Base-by-base conservation (phyloP, 2,329 filamentous ascomycete species). In the Paecilomyces fulvus region DNA sequence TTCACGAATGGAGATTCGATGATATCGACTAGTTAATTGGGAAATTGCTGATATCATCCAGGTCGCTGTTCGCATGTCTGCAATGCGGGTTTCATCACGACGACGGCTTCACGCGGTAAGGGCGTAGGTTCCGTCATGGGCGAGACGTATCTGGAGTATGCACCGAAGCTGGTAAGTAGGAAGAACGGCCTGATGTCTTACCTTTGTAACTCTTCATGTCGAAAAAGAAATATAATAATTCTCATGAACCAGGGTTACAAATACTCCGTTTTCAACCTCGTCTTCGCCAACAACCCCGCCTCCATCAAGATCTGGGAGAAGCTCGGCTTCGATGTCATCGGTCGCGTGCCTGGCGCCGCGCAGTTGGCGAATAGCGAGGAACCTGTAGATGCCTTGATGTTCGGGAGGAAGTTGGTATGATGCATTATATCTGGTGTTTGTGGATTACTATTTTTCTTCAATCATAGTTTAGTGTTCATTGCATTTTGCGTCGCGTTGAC, bases 201-300 rank as follows among this genome's bases (percentile, higher is more conserved):
- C 21, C 21, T 21, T 21, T 21, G 21, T 21, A 21, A 3, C 21
- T 21, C 21, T 21, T 21, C 21, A 21, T 21, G 3, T 21, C 21
- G 21, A 21, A 21, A 21, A 21, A n/a, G n/a, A n/a, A n/a, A n/a
- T n/a, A n/a, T 21, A 21, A 21, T 21, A 21, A 21, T 21, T 21
- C 21, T 21, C 21, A 37, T 7, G n/a, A 37, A n/a, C 1, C 52
- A 73, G 71, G 71, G 71, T 48, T 74, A 74, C 61, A 73, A 66
- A 61, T 74, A 73, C 60, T 73, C 71, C 11, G 71, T 74, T 11
- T 74, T 74, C 59, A 74, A 74, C 56, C 62, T 74, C 17, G 71
- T 74, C 3, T 74, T 73, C 53, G 71, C 67, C 17, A 74, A 73
- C 37, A 74, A 74, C 54, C 63, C 67, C 7, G 71, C 70, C 9